Evolutionary conservation across 208 protist species (phyloP), one percentile per base, ranked within the genome.

Genomic region (Leishmania turanica): DNA sequence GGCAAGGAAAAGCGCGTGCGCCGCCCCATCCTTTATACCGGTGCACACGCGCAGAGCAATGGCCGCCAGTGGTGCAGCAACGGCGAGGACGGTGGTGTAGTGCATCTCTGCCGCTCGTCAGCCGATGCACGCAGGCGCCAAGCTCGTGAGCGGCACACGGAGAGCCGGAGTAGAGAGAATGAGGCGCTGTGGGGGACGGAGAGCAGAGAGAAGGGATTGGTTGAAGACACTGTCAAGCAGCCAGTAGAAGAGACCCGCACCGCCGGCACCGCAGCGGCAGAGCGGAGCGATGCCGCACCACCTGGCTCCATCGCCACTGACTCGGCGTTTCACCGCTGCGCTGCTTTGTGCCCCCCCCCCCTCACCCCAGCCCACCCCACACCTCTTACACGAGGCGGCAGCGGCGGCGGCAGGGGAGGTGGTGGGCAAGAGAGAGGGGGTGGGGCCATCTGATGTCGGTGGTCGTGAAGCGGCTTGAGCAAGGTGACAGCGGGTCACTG

Each of bases 1-100:
- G 19, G 88, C 86, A 60, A 86, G 82, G 11, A 82, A 62, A 17
- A 94, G 40, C n/a, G 74, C 81, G 3, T 90, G 21, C 17, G 71
- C 81, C n/a, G 83, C 56, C 2, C 69, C 45, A n/a, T 88, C 80
- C 3, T 54, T 79, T 3, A 81, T 1, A 21, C 34, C 64, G 11
- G 84, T 40, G 17, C 42, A 45, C 24, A 19, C 8, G 49, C 75
- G 62, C 0, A 88, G 54, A 1, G 80, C 7, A 19, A 69, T 89
- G 53, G 79, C 64, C 0, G 82, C 6, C 3, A 87, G 19, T 15
- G 89, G 82, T 15, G 84, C 62, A 42, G 64, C 51, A 45, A 77
- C 45, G 31, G 85, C 71, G 47, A 86, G 34, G 53, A 42, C 6
- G 51, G 74, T 77, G 11, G 40, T 65, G 74, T 19, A 65, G 53